A percentile compares a stretch with the other conserved stretches of the same genome.
Conservation (phyloP, 2,329 filamentous ascomycete species). For the Tolypocladium ophioglossoides region DNA sequence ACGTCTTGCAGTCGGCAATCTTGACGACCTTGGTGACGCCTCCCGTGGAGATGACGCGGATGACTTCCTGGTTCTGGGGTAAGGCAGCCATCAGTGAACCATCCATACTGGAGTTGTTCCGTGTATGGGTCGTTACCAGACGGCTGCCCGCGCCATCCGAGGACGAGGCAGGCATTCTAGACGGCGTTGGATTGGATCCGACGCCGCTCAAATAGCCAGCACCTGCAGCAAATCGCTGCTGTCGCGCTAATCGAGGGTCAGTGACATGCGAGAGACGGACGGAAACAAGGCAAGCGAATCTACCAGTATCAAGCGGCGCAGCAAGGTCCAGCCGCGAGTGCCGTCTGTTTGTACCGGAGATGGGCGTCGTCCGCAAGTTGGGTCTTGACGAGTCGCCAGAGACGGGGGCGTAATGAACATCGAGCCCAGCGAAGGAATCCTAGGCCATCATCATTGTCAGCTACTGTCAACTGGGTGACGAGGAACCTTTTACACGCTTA, state of each 20-base stretch:
- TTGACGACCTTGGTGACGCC: conserved; percentile 91
- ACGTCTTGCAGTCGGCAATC: conserved; percentile 81
- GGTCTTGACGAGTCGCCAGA: conserved; percentile 37
- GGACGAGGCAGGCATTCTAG: conserved; percentile 48
- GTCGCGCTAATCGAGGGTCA: conserved; percentile 40
- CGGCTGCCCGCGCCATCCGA: conserved; percentile 53
- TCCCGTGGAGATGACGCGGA: conserved; percentile 85
- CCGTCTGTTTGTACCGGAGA: conserved; percentile 38
- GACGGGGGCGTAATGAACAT: conserved; percentile 43
- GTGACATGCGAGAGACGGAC: conserved; percentile 39
- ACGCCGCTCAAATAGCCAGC: conserved; percentile 35
- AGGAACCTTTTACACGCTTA: conserved; percentile 28
- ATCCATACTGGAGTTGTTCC: conserved; percentile 77
- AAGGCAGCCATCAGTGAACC: conserved; percentile 77
- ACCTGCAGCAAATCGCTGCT: conserved; percentile 46
- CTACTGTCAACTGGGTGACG: background rate
- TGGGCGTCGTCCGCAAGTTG: conserved; percentile 39
- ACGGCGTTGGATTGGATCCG: conserved; percentile 31
- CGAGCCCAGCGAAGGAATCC: conserved; percentile 77
- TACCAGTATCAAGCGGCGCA: conserved; percentile 33
- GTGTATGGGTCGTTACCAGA: conserved; percentile 57
- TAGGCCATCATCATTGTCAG: conserved; percentile 21
- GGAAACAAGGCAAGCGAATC: conserved; percentile 23
- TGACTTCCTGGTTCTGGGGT: conserved; percentile 77
- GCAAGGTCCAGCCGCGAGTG: conserved; percentile 50